Percentiles rank a stretch among this genome's conserved stretches.
Conservation (phyloP, 371 early-diverging fungal species). For the Smittium mucronatum region DNA sequence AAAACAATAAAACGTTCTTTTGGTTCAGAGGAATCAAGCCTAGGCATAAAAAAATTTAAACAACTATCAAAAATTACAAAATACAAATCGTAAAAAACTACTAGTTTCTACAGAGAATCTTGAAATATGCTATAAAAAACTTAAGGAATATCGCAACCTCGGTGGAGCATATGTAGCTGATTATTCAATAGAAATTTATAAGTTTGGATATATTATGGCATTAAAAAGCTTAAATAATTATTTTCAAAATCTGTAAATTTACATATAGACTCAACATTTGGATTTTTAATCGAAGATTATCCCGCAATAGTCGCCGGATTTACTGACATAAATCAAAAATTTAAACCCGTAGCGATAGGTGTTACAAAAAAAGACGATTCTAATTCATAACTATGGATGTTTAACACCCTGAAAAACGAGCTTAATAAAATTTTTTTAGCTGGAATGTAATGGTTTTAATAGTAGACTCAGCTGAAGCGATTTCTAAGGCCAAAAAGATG, state of each 20-base stretch:
- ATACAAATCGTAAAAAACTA: neutral
- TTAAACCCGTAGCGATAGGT: neutral
- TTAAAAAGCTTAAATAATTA: neutral
- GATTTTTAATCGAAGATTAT: neutral
- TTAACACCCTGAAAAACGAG: neutral
- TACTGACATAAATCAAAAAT: neutral
- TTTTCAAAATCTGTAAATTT: neutral
- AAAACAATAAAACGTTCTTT: neutral
- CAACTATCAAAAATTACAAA: neutral
- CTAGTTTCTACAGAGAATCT: neutral
- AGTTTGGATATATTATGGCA: neutral
- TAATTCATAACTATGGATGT: neutral
- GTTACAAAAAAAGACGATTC: neutral
- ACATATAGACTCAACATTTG: neutral
- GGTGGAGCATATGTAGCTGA: neutral
- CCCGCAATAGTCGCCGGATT: neutral
- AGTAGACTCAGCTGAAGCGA: no score
- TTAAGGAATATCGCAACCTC: neutral
- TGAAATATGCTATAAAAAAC: neutral
- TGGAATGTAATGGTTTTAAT: neutral
- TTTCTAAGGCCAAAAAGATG: no score
- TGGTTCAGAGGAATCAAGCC: neutral
- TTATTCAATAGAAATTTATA: neutral
- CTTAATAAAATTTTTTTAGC: neutral
- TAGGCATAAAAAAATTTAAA: neutral